Evolutionary conservation across 2,329 filamentous ascomycete species (phyloP).

Genomic region (Epichloe glyceriae): DNA sequence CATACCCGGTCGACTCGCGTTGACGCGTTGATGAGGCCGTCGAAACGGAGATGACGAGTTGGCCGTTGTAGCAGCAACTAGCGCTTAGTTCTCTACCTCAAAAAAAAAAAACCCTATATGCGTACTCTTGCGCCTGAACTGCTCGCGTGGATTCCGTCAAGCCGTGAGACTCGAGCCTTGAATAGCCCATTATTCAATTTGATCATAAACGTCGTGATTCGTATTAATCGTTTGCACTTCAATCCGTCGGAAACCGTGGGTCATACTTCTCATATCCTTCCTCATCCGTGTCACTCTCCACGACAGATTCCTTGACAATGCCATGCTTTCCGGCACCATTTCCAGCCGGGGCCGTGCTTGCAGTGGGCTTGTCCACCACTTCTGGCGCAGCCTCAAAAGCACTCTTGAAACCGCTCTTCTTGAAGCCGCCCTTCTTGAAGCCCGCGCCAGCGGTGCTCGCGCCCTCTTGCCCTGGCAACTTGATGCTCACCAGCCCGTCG

Average conservation of each 20-base stretch:
- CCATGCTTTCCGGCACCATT: conserved; percentile 15
- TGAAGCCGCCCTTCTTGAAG: conserved; percentile 60
- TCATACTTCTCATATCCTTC: conserved; percentile 60
- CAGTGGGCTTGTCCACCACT: conserved; percentile 3
- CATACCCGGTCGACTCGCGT: neutral
- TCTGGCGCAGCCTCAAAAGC: conserved; percentile 48
- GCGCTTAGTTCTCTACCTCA: neutral
- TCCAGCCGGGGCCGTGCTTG: neutral
- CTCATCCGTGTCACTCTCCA: conserved; percentile 53
- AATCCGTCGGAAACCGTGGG: conserved; percentile 46
- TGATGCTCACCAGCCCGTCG: conserved; percentile 56
- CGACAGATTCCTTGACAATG: conserved; percentile 13
- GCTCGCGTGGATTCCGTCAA: too few species aligned
- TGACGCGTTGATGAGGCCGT: neutral
- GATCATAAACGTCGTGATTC: neutral
- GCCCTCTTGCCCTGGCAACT: conserved; percentile 31
- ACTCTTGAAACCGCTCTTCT: conserved; percentile 74
- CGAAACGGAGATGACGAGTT: neutral
- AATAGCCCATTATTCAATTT: neutral
- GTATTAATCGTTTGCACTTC: conserved; percentile 16
- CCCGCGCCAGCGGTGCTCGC: conserved; percentile 25
- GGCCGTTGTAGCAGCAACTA: neutral
- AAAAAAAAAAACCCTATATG: neutral
- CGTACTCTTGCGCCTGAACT: too few species aligned
- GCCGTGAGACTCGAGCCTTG: too few species aligned